These are phyloP conservation scores for Plasmopara muralis DNA, from an alignment of 352 stramenopile species.

Conservation along the genomic window DNA sequence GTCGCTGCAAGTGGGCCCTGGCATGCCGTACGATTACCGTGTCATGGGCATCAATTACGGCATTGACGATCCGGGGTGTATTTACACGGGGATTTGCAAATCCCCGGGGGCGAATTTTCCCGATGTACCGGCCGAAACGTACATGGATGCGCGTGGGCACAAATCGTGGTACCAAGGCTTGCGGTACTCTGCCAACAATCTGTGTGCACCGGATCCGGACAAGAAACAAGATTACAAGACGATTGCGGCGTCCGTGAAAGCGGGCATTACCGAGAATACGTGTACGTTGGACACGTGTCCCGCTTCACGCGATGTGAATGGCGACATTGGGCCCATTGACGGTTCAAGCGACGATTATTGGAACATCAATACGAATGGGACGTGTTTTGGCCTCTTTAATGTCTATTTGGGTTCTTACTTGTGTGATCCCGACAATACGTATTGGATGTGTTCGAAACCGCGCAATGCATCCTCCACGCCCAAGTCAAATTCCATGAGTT, in stretches of 20 bases:
- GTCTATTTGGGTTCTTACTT: conserved; percentile 54
- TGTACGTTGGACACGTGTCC: conserved; percentile 33
- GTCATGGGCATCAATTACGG: conserved; percentile 36
- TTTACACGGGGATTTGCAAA: conserved; percentile 39
- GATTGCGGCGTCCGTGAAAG: conserved; percentile 20
- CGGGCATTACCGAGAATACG: conserved; percentile 37
- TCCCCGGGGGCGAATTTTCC: conserved; percentile 38
- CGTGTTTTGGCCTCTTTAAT: conserved; percentile 56
- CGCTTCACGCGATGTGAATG: conserved; percentile 42
- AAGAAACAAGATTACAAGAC: conserved; percentile 26
- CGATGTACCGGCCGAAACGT: conserved; percentile 27
- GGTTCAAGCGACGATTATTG: conserved; percentile 28
- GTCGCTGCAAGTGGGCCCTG: conserved; percentile 82
- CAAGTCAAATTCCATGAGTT: conserved; percentile 41
- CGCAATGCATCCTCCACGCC: conserved; percentile 22
- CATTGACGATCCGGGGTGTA: conserved; percentile 22
- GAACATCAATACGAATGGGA: conserved; percentile 65
- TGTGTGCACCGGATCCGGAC: conserved; percentile 19
- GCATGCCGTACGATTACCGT: conserved; percentile 55
- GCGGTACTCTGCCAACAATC: conserved; percentile 45
- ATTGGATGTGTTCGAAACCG: conserved; percentile 26
- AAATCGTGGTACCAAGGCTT: conserved; percentile 56
- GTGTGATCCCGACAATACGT: conserved; percentile 50
- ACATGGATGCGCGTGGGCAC: conserved; percentile 26
- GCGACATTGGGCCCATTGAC: conserved; percentile 35